These are phyloP conservation scores for Ballota nigra DNA, from an alignment of 257 asterid species.

Conservation along the genomic window DNA sequence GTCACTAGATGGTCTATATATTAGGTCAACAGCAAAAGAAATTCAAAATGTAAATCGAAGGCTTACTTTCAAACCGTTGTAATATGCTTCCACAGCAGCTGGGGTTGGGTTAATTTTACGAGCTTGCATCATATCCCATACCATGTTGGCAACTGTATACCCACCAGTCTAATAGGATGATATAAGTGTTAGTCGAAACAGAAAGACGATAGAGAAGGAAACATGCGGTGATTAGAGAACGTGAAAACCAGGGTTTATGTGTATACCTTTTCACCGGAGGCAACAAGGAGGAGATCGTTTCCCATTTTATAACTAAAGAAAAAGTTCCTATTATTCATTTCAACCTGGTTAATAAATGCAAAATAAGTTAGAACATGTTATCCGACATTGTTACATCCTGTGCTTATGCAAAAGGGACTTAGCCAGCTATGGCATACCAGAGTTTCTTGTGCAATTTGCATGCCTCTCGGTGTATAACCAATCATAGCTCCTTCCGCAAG, in stretches of 20 bases:
- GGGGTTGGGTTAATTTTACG: slow-evolving; percentile 44
- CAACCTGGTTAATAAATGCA: slow-evolving; percentile 39
- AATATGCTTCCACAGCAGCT: slow-evolving; percentile 71
- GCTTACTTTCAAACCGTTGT: slow-evolving; percentile 75
- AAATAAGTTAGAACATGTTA: slow-evolving; percentile 12
- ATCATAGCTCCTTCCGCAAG: slow-evolving; percentile 87
- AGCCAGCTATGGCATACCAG: slow-evolving; percentile 50
- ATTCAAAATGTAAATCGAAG: not conserved
- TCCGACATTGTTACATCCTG: not conserved
- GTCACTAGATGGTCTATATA: too few relatives aligned
- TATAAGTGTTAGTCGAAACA: not conserved
- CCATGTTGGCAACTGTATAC: slow-evolving; percentile 71
- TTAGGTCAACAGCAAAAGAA: not conserved
- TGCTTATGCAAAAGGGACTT: not conserved
- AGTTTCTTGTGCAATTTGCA: slow-evolving; percentile 84
- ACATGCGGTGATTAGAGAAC: not conserved
- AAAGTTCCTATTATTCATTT: slow-evolving; percentile 52
- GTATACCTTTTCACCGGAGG: slow-evolving; percentile 89
- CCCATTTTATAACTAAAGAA: slow-evolving; percentile 48
- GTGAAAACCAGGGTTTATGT: not conserved
- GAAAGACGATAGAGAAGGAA: not conserved
- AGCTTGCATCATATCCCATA: slow-evolving; percentile 90
- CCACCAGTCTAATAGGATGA: slow-evolving; percentile 66
- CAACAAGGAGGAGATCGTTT: slow-evolving; percentile 69
- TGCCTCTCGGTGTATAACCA: slow-evolving; percentile 80